Conservation (phyloP, 192 early-diverging fungal species). For the Nowakowskiella sp. region DNA sequence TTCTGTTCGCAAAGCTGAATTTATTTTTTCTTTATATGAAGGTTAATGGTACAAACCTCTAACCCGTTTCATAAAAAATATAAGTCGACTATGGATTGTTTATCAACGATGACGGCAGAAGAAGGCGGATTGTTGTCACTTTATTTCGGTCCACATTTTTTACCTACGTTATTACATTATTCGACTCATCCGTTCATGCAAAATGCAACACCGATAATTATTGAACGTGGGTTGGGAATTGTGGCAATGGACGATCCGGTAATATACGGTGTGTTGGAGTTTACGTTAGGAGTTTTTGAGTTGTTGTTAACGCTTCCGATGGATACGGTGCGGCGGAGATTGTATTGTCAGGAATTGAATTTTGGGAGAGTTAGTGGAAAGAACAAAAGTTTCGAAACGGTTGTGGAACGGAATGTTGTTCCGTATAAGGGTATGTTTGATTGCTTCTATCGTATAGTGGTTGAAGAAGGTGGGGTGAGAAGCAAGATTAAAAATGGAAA, state of each 20-base stretch:
- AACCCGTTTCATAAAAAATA: constrained; percentile 82
- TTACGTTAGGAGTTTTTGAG: constrained; percentile 61
- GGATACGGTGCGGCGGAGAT: constrained; percentile 74
- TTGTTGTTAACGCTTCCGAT: constrained; percentile 72
- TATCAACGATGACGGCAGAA: constrained; percentile 70
- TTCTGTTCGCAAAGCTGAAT: background rate
- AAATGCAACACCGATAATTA: constrained; percentile 51
- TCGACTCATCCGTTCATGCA: constrained; percentile 64
- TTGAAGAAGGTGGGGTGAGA: constrained; percentile 36
- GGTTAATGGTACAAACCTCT: constrained; percentile 78
- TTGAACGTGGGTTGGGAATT: constrained; percentile 56
- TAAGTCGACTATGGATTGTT: constrained; percentile 55
- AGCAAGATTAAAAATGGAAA: constrained; percentile 1
- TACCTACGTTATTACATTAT: constrained; percentile 76
- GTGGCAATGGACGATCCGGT: constrained; percentile 23
- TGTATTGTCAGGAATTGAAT: constrained; percentile 62
- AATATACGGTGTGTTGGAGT: constrained; percentile 22
- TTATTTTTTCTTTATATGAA: too few species aligned
- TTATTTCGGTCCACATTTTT: constrained; percentile 64
- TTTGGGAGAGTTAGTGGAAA: constrained; percentile 1
- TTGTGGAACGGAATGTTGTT: constrained; percentile 24
- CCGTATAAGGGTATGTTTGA: constrained; percentile 43
- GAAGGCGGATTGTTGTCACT: constrained; percentile 68
- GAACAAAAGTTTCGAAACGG: constrained; percentile 29
- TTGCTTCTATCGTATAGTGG: constrained; percentile 27